A percentile compares a stretch with the other conserved stretches of the same genome.
phyloP scores from a whole-genome alignment of 305 asterid genomes.

The Ruellia speciosa region DNA sequence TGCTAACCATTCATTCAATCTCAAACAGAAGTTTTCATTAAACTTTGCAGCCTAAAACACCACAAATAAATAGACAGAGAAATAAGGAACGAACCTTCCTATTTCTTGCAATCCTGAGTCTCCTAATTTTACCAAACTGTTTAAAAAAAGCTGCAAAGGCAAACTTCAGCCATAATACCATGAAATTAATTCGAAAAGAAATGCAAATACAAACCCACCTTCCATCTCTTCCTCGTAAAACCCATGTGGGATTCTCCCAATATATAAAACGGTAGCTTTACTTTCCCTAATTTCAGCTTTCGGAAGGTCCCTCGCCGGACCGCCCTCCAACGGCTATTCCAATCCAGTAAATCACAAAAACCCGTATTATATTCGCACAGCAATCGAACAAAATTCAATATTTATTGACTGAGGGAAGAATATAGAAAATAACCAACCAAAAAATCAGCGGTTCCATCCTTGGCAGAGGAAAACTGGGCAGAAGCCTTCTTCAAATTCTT shows the following conservation, averaged over 20 bases:
- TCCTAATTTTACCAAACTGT: slow-evolving; percentile 81
- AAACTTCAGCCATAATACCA: not conserved
- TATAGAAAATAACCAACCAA: slow-evolving; percentile 23
- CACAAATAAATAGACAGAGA: slow-evolving; percentile 7
- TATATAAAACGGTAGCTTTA: slow-evolving; percentile 62
- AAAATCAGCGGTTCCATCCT: slow-evolving; percentile 29
- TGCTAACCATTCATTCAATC: not conserved
- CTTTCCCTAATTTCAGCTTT: slow-evolving; percentile 33
- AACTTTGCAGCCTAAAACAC: not conserved
- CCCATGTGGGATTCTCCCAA: slow-evolving; percentile 95
- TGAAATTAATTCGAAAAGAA: not conserved
- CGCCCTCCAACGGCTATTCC: slow-evolving; percentile 67
- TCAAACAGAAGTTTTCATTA: not conserved
- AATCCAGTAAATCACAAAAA: slow-evolving; percentile 1
- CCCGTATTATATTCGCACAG: no score
- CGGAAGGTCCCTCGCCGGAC: slow-evolving; percentile 48
- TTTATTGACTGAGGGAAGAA: not conserved
- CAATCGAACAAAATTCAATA: not conserved
- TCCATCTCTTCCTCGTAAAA: slow-evolving; percentile 91
- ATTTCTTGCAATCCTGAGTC: slow-evolving; percentile 74
- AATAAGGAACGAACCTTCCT: slow-evolving; percentile 47
- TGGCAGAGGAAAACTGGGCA: slow-evolving; percentile 33
- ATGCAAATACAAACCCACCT: slow-evolving; percentile 35
- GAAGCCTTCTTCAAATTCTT: slow-evolving; percentile 35
- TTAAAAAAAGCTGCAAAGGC: slow-evolving; percentile 68